phyloP scores from a whole-genome alignment of 768 basidiomycete species.

The Hygrocybe punicea region DNA sequence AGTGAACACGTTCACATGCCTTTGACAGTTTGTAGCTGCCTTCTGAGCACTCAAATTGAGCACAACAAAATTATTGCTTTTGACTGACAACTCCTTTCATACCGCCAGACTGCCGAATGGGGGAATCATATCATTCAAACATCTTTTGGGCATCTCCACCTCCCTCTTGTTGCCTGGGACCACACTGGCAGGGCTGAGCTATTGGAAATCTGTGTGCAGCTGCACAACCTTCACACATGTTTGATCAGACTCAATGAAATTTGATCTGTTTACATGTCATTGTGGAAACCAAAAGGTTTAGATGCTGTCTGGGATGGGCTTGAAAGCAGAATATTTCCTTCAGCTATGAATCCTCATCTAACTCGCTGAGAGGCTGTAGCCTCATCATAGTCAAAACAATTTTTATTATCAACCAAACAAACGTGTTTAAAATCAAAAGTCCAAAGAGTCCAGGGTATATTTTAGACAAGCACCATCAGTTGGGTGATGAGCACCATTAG shows the following conservation, averaged over 20 bases:
- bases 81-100: slow-evolving; percentile 43
- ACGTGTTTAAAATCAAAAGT: no score
- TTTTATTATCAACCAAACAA: no score
- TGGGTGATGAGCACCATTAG: no score
- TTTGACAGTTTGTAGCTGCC: slow-evolving; percentile 31
- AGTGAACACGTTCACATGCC: slow-evolving; percentile 33
- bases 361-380: slow-evolving; percentile 15
- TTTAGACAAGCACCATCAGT: no score
- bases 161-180: slow-evolving; percentile 39
- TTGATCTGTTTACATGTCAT: slow-evolving; percentile 36
- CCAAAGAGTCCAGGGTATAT: no score
- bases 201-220: slow-evolving; percentile 34
- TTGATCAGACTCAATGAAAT: slow-evolving; percentile 45
- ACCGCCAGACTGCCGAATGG: slow-evolving; percentile 51
- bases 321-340: slow-evolving; percentile 36
- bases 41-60: slow-evolving; percentile 18
- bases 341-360: slow-evolving; percentile 29
- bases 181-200: slow-evolving; percentile 24
- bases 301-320: slow-evolving; percentile 37
- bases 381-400: no score
- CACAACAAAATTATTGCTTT: slow-evolving; percentile 23
- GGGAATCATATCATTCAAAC: slow-evolving; percentile 45
- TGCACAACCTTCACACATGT: slow-evolving; percentile 34
- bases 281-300: slow-evolving; percentile 34
- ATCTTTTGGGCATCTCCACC: slow-evolving; percentile 42